Base-by-base conservation (phyloP, 805 yeast genomes). In the Wickerhamiella lipophila region DNA sequence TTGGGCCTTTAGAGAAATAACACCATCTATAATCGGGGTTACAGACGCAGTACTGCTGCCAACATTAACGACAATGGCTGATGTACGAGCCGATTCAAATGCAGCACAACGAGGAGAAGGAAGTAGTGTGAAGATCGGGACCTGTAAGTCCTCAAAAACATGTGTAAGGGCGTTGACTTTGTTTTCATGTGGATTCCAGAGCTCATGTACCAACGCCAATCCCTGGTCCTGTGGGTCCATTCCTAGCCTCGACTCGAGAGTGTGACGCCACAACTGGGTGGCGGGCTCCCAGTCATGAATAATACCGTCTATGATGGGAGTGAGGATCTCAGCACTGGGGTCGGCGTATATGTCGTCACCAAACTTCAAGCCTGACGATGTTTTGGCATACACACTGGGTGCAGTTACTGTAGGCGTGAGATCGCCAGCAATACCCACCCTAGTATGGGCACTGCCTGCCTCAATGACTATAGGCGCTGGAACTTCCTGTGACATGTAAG, bases 381-480 rank as follows among this genome's bases (percentile, higher is more conserved):
- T 56, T 38, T 54, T 56, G 34, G 79, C 82, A 59, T 77, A 85
- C 52, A 64, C 73, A 0, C 95, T 83, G 2, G 96, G 92, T 11
- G 80, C 65, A 21, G 83, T 76, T 4, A 78, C 67, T 52, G 79
- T 76, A 7, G 98, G 98, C 47, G 76, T 71, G 59, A 86, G 95
- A 53, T 87, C 89, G 12, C 97, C 97, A 6, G 96, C 88, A 60
- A 77, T 83, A 1, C 98, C 98, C 22, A 83, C 75, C 50, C 88
- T 77, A 11, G 96, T 86, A 49, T 77, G 67, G 52, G 73, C 76
- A 8, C 95, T 80, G 30, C 97, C 96, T 1, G 95, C 88, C 61
- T 89, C 96, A 29, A 89, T 70, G 29, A 89, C 94, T 6, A 89
- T 72, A 23, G 96, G 94, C 50, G 87, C 78, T 52, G 88, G 81